A percentile compares a stretch with the other conserved stretches of the same genome.
These are phyloP conservation scores for Hypoxylon sp. DNA, from an alignment of 2,329 filamentous ascomycete genomes.

Conservation along the genomic window DNA sequence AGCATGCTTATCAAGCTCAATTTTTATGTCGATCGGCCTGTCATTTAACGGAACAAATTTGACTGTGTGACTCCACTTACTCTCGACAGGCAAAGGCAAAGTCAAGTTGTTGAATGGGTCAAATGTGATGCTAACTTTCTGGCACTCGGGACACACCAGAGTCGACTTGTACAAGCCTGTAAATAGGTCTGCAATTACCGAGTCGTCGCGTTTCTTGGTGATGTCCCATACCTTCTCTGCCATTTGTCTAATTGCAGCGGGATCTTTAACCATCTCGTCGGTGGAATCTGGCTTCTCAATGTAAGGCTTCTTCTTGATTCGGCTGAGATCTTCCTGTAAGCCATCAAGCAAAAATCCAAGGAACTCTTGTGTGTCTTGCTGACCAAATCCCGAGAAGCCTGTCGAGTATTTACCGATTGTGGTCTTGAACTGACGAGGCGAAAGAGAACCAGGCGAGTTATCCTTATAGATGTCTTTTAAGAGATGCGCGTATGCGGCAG, in stretches of 20 bases:
- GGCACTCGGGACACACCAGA: conserved; percentile 86
- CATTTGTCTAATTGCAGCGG: conserved; percentile 80
- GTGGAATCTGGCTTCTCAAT: conserved; percentile 98
- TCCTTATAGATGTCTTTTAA: conserved; percentile 82
- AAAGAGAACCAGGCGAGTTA: conserved; percentile 70
- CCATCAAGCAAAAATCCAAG: conserved; percentile 93
- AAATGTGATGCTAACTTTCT: conserved; percentile 98
- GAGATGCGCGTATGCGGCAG: conserved; percentile 81
- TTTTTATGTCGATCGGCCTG: conserved; percentile 72
- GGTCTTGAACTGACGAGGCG: conserved; percentile 82
- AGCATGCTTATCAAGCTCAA: conserved; percentile 82
- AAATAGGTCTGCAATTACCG: conserved; percentile 93
- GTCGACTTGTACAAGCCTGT: conserved; percentile 99
- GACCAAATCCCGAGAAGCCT: conserved; percentile 91
- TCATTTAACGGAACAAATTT: conserved; percentile 81
- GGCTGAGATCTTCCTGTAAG: conserved; percentile 92
- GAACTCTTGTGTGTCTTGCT: conserved; percentile 98
- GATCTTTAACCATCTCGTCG: conserved; percentile 90
- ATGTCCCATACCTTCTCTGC: conserved; percentile 91
- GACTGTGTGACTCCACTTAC: conserved; percentile 78
- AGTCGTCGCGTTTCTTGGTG: conserved; percentile 91
- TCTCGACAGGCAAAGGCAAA: conserved; percentile 86
- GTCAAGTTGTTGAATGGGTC: conserved; percentile 97
- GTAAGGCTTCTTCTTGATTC: conserved; percentile 94
- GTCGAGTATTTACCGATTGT: conserved; percentile 82